These are phyloP conservation scores for Spatholobus suberectus DNA, from an alignment of 306 rosid species.

Conservation along the genomic window DNA sequence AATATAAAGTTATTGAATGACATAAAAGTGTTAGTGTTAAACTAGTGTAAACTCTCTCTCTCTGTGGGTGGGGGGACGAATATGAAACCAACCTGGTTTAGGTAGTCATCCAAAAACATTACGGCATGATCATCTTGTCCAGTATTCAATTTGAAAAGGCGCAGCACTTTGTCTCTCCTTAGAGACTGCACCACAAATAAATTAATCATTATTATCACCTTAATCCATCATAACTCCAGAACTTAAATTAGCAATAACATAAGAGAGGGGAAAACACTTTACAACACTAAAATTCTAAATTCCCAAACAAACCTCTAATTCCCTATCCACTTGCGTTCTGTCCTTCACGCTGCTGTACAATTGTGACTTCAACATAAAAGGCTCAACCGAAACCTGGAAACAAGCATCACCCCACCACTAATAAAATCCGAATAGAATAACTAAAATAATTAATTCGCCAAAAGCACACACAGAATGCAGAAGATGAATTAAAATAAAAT, in stretches of 20 bases:
- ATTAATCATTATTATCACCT: slow-evolving; percentile 1
- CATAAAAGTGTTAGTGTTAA: neutral
- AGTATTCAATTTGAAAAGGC: slow-evolving; percentile 83
- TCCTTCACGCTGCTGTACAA: slow-evolving; percentile 89
- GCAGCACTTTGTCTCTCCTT: slow-evolving; percentile 81
- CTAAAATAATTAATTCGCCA: neutral
- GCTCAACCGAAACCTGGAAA: slow-evolving; percentile 73
- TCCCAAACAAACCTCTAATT: slow-evolving; percentile 71
- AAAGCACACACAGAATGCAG: neutral
- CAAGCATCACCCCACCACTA: slow-evolving; percentile 21
- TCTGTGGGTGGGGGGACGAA: too few relatives aligned
- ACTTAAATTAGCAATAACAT: neutral
- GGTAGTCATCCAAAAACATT: slow-evolving; percentile 85
- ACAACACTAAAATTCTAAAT: neutral
- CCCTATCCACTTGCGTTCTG: slow-evolving; percentile 91
- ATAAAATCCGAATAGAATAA: neutral
- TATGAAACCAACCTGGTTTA: slow-evolving; percentile 67
- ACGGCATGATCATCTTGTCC: slow-evolving; percentile 95
- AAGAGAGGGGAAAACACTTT: neutral
- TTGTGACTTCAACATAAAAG: slow-evolving; percentile 86
- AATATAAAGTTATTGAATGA: neutral
- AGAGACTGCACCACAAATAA: slow-evolving; percentile 60
- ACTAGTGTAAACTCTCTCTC: neutral
- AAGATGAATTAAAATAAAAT: neutral
- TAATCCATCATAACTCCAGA: slow-evolving; percentile 14